These are phyloP conservation scores for Geotrichum restrictum DNA, from an alignment of 1,139 yeast genomes.

Conservation along the genomic window DNA sequence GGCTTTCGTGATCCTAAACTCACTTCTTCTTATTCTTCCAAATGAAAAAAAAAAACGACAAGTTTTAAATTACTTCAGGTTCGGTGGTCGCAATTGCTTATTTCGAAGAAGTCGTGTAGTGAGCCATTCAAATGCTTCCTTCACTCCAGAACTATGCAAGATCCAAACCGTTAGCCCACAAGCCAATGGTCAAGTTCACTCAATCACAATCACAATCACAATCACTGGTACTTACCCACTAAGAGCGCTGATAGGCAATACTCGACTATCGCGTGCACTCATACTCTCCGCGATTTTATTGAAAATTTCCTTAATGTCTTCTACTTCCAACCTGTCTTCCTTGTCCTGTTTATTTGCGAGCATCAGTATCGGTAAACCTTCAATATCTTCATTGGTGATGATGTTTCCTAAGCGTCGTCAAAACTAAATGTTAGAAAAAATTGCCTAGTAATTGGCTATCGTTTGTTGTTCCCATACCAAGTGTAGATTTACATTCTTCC, in stretches of 20 bases:
- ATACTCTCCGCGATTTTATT: constrained; percentile 74
- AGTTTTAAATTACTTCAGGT: constrained; percentile 25
- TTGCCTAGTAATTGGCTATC: no score
- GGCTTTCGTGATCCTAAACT: no score
- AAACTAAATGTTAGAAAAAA: no score
- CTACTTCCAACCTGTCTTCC: constrained; percentile 74
- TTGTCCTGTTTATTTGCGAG: constrained; percentile 93
- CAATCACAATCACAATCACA: neutral
- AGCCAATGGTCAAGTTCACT: neutral
- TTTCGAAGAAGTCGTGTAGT: constrained; percentile 72
- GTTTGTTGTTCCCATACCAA: no score
- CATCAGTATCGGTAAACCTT: constrained; percentile 86
- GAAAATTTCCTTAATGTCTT: constrained; percentile 74
- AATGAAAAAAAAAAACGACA: no score
- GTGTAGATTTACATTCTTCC: constrained; percentile 72
- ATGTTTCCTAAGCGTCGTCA: constrained; percentile 33
- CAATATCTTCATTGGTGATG: constrained; percentile 53
- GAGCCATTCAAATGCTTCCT: constrained; percentile 87
- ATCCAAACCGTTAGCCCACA: neutral
- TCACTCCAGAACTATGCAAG: constrained; percentile 63
- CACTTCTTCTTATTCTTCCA: no score
- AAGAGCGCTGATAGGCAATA: constrained; percentile 82
- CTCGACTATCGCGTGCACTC: constrained; percentile 86
- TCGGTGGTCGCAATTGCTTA: constrained; percentile 70
- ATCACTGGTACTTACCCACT: constrained; percentile 43